Conservation (phyloP, 169 alveolate genomes). For the Eimeria brunetti region DNA sequence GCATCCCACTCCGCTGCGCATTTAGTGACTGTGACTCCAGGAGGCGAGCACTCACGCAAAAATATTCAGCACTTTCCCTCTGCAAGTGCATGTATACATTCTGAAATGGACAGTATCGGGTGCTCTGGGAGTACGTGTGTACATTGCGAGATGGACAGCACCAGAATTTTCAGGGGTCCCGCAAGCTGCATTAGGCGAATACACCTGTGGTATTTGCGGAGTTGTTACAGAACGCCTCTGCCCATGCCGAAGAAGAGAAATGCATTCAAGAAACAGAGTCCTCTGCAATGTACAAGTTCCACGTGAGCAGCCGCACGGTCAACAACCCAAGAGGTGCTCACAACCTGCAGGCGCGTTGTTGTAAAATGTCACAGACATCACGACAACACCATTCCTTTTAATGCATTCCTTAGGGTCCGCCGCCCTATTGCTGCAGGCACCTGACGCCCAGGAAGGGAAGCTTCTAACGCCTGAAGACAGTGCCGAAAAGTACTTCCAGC, state of each 20-base stretch:
- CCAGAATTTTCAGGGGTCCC: neutral
- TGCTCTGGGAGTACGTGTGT: neutral
- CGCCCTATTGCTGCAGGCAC: neutral
- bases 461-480: constrained; percentile 31
- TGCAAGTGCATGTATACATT: neutral
- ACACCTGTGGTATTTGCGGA: neutral
- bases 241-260: neutral
- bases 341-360: neutral
- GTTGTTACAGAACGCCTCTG: neutral
- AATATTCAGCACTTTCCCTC: neutral
- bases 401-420: neutral
- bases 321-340: neutral
- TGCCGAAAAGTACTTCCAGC: constrained; percentile 42
- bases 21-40: neutral
- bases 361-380: neutral
- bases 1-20: neutral
- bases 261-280: constrained; percentile 27
- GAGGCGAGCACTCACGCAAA: neutral
- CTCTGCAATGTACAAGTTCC: constrained; percentile 30
- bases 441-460: neutral
- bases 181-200: neutral
- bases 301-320: constrained; percentile 23
- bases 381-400: neutral
- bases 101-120: neutral
- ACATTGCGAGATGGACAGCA: neutral